Evolutionary conservation across 352 stramenopile species (phyloP), one percentile per base, ranked within the genome.

Genomic region (Phytophthora fragariae): DNA sequence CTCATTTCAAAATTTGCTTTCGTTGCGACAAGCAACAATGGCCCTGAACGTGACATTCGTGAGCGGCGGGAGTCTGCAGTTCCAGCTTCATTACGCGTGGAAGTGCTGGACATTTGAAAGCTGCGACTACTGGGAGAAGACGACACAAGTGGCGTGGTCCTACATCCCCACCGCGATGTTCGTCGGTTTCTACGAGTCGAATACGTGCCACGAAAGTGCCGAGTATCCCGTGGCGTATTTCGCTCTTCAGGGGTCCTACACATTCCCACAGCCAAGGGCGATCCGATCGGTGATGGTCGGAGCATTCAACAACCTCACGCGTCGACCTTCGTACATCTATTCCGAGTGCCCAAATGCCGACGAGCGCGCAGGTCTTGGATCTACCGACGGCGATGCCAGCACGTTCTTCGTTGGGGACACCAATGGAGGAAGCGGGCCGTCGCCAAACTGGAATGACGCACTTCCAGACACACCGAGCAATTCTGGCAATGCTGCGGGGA

Each of bases 231-330:
- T 41, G 35, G 8, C 4, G 9, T 6, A 19, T 12, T 53, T 53
- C 46, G 46, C 9, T 7, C 15, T 50, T 50, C n/a, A 29, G 3
- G 46, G 46, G 1, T 11, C n/a, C 8, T 17, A 15, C 46, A 53
- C 17, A 5, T 53, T 53, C 9, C 46, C 46, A 5, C 5, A 17
- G 19, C 9, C 46, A 53, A 29, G 9, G 46, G n/a, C 46, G 8
- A 53, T 53, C 46, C 46, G 46, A n/a, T 53, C 46, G 11, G 46
- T 57, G 50, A 57, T 57, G 50, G n/a, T 57, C 5, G 50, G 21
- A 6, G 46, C 27, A 5, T 24, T 14, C 46, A 53, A n/a, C 46
- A 12, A 53, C 46, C 9, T 27, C n/a, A 15, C 46, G 19, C 46
- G 46, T 29, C 46, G 46, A 14, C 46, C 46, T 8, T 11, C n/a